Evolutionary conservation across 805 yeast genomes (phyloP).

Genomic region (Schwanniomyces occidentalis): DNA sequence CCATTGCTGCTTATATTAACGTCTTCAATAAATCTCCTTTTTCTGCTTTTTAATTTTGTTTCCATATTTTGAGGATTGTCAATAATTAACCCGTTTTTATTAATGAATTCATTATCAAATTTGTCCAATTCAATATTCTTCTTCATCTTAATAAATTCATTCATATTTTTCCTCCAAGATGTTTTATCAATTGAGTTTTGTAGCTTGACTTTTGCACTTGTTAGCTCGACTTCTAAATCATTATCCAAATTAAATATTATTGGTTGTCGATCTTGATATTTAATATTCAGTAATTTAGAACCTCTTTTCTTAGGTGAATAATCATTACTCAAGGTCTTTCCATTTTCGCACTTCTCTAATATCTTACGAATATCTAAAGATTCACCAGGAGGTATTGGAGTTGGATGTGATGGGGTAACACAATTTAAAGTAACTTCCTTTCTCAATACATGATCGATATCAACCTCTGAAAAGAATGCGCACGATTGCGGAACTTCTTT

Average conservation of each 20-base stretch:
- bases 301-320: slow-evolving; percentile 5
- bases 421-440: slow-evolving; percentile 94
- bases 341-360: slow-evolving; percentile 35
- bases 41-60: not conserved
- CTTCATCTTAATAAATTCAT: slow-evolving; percentile 13
- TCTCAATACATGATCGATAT: slow-evolving; percentile 81
- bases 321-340: slow-evolving; percentile 12
- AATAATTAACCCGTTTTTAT: too few relatives aligned
- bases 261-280: slow-evolving; percentile 21
- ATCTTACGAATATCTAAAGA: slow-evolving; percentile 61
- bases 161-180: slow-evolving; percentile 25
- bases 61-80: too few relatives aligned
- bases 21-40: slow-evolving; percentile 1
- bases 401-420: slow-evolving; percentile 82
- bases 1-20: slow-evolving; percentile 11
- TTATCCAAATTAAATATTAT: slow-evolving; percentile 28
- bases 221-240: slow-evolving; percentile 15
- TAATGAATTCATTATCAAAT: too few relatives aligned
- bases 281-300: slow-evolving; percentile 6
- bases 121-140: slow-evolving; percentile 1
- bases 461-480: slow-evolving; percentile 94
- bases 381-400: slow-evolving; percentile 76
- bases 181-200: slow-evolving; percentile 26
- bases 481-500: slow-evolving; percentile 89
- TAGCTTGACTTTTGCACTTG: slow-evolving; percentile 24